phyloP scores from a whole-genome alignment of 768 basidiomycete species.

The Dacryopinax primogenitus region DNA sequence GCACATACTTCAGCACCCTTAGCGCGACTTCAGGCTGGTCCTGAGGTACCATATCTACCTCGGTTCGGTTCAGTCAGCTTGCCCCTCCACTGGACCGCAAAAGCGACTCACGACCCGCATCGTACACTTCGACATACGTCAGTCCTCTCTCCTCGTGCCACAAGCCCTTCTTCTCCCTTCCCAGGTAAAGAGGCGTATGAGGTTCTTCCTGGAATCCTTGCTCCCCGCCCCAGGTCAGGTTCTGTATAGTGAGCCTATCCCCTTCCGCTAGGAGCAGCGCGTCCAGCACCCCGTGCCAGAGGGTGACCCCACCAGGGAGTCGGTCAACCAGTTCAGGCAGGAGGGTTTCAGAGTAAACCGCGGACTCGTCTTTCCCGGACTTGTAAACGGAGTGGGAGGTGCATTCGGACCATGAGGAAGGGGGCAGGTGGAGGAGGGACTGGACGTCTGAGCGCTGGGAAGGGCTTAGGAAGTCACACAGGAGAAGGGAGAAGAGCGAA shows the following conservation, averaged over 20 bases:
- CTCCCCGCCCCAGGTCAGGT: slow-evolving; percentile 10
- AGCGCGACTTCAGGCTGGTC: slow-evolving; percentile 10
- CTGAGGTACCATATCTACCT: slow-evolving; percentile 9
- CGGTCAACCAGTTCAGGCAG: slow-evolving; percentile 9
- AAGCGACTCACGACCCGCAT: background rate
- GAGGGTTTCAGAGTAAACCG: slow-evolving; percentile 11
- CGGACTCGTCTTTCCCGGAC: slow-evolving; percentile 6
- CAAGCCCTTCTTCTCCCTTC: background rate
- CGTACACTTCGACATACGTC: slow-evolving; percentile 3
- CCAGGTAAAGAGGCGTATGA: background rate
- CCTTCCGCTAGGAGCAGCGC: slow-evolving; percentile 11
- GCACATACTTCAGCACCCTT: background rate
- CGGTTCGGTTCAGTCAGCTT: background rate
- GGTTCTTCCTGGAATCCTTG: background rate
- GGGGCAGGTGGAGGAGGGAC: background rate
- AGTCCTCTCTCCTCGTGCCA: slow-evolving; percentile 5
- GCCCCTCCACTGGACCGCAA: background rate
- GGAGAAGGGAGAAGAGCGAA: background rate
- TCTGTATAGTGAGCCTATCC: slow-evolving; percentile 14
- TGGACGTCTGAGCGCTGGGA: slow-evolving; percentile 11
- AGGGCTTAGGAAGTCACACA: background rate
- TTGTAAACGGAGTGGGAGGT: background rate
- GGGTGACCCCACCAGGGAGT: slow-evolving; percentile 14
- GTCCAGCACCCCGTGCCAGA: slow-evolving; percentile 16
- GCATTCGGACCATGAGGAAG: slow-evolving; percentile 11